A percentile compares a stretch with the other conserved stretches of the same genome.
These are phyloP conservation scores for Cyclotella baltica DNA, from an alignment of 108 stramenopile species.

Conservation along the genomic window DNA sequence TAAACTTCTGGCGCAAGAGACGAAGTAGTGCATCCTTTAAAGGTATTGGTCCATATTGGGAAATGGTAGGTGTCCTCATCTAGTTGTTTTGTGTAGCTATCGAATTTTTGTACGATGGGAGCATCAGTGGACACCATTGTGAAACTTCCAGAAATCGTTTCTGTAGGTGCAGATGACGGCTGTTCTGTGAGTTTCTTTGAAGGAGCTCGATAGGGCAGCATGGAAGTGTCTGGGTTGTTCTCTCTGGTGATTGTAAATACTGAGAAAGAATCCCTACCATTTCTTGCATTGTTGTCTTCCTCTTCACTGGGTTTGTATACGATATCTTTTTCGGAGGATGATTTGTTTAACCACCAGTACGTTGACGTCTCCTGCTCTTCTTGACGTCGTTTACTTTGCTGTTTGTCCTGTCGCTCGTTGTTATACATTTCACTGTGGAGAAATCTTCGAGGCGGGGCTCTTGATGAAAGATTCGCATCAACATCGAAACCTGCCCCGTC, in stretches of 20 bases:
- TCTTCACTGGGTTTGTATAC: constrained; percentile 6
- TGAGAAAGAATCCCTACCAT: not conserved
- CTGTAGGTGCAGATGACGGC: not conserved
- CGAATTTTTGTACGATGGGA: not conserved
- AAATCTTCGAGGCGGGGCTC: not conserved
- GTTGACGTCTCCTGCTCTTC: not conserved
- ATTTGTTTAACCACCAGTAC: constrained; percentile 18
- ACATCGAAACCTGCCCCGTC: not conserved
- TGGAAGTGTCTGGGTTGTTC: constrained; percentile 17
- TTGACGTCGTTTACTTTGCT: not conserved
- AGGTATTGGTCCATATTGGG: constrained; percentile 18
- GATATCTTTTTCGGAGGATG: constrained; percentile 13
- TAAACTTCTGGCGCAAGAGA: constrained; percentile 2
- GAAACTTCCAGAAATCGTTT: not conserved
- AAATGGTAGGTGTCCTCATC: not conserved
- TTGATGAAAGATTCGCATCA: not conserved
- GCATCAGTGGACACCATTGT: not conserved
- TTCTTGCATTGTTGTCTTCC: not conserved
- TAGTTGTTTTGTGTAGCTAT: not conserved
- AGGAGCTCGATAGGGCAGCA: not conserved
- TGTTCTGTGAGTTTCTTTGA: constrained; percentile 3
- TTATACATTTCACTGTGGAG: not conserved
- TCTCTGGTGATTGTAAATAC: constrained; percentile 15
- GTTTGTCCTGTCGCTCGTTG: not conserved
- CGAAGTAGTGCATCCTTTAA: constrained; percentile 17